phyloP scores from a whole-genome alignment of 495 filamentous ascomycete species.

The Rhypophila decipiens region DNA sequence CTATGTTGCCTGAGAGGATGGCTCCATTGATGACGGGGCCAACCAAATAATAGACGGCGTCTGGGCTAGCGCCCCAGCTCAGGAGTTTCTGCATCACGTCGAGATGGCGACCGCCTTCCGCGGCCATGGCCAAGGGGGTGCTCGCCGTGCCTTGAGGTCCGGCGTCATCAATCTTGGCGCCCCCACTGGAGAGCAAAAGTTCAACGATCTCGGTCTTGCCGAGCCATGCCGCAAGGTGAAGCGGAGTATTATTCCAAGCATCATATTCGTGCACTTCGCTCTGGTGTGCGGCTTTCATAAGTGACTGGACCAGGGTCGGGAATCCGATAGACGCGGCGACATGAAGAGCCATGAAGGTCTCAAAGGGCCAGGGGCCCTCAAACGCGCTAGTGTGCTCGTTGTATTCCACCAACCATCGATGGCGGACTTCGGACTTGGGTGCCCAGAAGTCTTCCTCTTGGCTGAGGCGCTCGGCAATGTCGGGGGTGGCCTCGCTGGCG shows the following conservation, averaged over 20 bases:
- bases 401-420: conserved; percentile 30
- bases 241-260: background rate
- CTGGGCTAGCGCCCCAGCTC: conserved; percentile 21
- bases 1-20: conserved; percentile 26
- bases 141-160: conserved; percentile 16
- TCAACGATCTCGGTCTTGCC: conserved; percentile 29
- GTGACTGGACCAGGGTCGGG: background rate
- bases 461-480: conserved; percentile 30
- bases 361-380: conserved; percentile 16
- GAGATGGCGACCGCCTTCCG: conserved; percentile 23
- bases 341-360: conserved; percentile 7
- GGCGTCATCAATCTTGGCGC: conserved; percentile 27
- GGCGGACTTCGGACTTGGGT: conserved; percentile 22
- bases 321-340: background rate
- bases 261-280: conserved; percentile 20
- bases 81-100: conserved; percentile 30
- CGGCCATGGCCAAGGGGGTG: conserved; percentile 32
- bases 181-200: conserved; percentile 23
- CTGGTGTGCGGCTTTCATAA: conserved; percentile 9
- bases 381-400: conserved; percentile 9
- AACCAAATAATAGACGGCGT: conserved; percentile 21
- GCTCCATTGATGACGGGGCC: conserved; percentile 30
- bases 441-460: conserved; percentile 29
- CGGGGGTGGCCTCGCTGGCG: conserved; percentile 29
- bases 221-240: conserved; percentile 29